phyloP scores from a whole-genome alignment of 2,329 filamentous ascomycete species.

The Colletotrichum sojae region DNA sequence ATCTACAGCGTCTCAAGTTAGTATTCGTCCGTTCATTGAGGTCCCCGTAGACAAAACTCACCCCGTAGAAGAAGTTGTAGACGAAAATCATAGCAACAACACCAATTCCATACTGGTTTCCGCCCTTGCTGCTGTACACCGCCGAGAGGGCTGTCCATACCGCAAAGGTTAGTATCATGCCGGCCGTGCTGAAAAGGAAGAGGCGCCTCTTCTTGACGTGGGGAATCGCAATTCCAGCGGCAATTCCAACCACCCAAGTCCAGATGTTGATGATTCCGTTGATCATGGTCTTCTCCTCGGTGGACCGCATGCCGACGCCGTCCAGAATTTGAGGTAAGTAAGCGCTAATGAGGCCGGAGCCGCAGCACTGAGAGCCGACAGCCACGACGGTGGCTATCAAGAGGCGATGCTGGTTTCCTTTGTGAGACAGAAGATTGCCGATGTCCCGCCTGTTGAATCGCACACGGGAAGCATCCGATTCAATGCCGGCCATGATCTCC shows the following conservation, averaged over 20 bases:
- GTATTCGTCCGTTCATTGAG: not conserved
- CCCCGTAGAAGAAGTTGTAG: conserved; percentile 32
- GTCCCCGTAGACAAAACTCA: not conserved
- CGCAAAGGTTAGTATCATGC: conserved; percentile 40
- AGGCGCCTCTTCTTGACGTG: conserved; percentile 22
- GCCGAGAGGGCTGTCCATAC: conserved; percentile 27
- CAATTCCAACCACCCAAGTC: conserved; percentile 30
- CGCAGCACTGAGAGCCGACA: conserved; percentile 35
- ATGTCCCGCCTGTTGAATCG: conserved; percentile 39
- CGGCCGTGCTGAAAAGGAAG: conserved; percentile 34
- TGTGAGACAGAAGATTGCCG: conserved; percentile 10
- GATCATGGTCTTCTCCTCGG: conserved; percentile 24
- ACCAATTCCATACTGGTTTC: conserved; percentile 14
- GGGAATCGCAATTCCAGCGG: conserved; percentile 22
- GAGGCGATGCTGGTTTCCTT: conserved; percentile 33
- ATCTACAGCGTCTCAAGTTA: not conserved
- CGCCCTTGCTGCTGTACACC: not conserved
- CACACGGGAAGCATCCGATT: conserved; percentile 29
- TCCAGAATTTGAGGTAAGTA: conserved; percentile 24
- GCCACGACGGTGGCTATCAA: conserved; percentile 19
- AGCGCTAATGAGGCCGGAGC: conserved; percentile 23
- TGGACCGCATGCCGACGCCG: conserved; percentile 18
- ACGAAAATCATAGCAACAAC: conserved; percentile 26
- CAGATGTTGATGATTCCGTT: conserved; percentile 33
- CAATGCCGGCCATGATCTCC: conserved; percentile 39